Percentiles rank a stretch among this genome's conserved stretches.
phyloP scores from a whole-genome alignment of 495 filamentous ascomycete species.

The Aspergillus mulundensis region DNA sequence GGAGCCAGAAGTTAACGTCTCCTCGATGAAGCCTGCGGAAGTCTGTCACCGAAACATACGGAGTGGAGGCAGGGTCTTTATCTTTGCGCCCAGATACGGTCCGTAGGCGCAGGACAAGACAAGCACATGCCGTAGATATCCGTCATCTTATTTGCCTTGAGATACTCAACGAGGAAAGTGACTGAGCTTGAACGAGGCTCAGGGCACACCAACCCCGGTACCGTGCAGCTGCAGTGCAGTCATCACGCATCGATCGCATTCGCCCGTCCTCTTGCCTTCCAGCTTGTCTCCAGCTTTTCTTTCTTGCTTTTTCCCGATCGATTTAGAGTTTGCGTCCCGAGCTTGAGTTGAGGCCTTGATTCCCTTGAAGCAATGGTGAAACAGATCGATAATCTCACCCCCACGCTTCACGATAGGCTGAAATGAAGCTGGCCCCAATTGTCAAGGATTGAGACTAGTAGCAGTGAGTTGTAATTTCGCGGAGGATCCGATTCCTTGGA shows the following conservation, averaged over 20 bases:
- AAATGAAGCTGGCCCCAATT: conserved; percentile 15
- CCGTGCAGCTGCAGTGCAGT: background rate
- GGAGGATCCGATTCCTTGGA: conserved; percentile 7
- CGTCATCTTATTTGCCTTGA: background rate
- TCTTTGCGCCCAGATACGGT: background rate
- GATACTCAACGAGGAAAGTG: background rate
- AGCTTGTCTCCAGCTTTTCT: background rate
- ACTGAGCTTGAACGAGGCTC: background rate
- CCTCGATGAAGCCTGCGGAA: background rate
- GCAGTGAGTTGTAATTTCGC: background rate
- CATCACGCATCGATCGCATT: background rate
- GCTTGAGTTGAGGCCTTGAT: conserved; percentile 15
- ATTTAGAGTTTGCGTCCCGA: conserved; percentile 13
- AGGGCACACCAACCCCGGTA: background rate
- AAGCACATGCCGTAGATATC: background rate
- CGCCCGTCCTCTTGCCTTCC: background rate
- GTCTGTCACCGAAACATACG: background rate
- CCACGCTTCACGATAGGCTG: conserved; percentile 9
- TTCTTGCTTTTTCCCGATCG: conserved; percentile 4
- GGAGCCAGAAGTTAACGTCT: background rate
- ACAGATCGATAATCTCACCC: conserved; percentile 12
- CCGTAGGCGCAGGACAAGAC: background rate
- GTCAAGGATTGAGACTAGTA: conserved; percentile 3
- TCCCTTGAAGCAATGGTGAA: conserved; percentile 22
- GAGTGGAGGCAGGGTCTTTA: background rate